phyloP scores from a whole-genome alignment of 2,329 filamentous ascomycete genomes.

The Xylaria sp. region DNA sequence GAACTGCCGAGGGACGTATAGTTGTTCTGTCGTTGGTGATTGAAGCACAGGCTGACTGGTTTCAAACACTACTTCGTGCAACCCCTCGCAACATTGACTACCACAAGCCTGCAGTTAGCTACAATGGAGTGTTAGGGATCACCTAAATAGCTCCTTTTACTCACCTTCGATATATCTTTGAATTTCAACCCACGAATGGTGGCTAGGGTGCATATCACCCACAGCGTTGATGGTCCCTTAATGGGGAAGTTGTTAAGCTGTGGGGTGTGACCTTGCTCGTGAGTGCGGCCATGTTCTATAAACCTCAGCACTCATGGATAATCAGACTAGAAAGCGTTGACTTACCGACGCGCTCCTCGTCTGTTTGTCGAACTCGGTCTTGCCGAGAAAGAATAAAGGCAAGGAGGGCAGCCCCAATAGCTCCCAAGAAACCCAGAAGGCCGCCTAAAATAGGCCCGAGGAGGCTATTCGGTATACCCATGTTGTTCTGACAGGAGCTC shows the following conservation, averaged over 20 bases:
- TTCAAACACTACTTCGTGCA: neutral
- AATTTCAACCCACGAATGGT: neutral
- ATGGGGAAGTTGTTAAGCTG: neutral
- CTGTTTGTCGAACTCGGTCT: conserved; percentile 1
- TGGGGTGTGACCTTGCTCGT: conserved; percentile 1
- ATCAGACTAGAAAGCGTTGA: neutral
- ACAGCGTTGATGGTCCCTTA: neutral
- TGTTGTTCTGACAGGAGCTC: conserved; percentile 2
- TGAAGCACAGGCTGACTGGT: neutral
- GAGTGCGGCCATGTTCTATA: conserved; percentile 5
- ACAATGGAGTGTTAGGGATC: neutral
- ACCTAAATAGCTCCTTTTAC: conserved; percentile 4
- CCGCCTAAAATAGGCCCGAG: conserved; percentile 16
- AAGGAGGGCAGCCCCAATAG: conserved; percentile 15
- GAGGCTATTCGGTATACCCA: conserved; percentile 9
- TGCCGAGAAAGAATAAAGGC: conserved; percentile 4
- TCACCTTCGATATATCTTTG: conserved; percentile 6
- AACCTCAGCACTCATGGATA: neutral
- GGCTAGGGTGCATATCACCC: conserved; percentile 4
- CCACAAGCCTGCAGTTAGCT: conserved; percentile 1
- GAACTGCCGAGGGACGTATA: too few species aligned
- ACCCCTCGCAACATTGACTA: neutral
- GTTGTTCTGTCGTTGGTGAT: neutral
- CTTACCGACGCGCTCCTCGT: conserved; percentile 9
- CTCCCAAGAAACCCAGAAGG: conserved; percentile 17